phyloP scores from a whole-genome alignment of 1,284 basidiomycete species.

The Trametes sp. region DNA sequence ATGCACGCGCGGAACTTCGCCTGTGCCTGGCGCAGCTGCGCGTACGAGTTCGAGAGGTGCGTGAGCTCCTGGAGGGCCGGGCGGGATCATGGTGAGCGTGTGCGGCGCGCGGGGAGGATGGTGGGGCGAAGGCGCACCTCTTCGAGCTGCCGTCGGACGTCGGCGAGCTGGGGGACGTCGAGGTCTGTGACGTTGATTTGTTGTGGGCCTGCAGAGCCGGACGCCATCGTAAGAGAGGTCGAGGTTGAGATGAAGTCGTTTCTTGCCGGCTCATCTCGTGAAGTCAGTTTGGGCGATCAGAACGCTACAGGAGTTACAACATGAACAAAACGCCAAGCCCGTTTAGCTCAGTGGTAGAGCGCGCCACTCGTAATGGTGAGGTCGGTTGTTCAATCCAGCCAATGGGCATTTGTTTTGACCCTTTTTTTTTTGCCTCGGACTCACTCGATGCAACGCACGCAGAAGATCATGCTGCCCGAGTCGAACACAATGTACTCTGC shows the following conservation, averaged over 20 bases:
- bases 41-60: constrained; percentile 92
- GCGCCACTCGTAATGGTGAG: constrained; percentile 33
- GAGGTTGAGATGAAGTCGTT: background rate
- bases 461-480: no score
- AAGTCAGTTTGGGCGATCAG: no score
- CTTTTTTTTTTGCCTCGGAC: no score
- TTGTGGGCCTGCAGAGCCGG: constrained; percentile 51
- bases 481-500: no score
- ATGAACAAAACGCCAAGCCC: constrained; percentile 1
- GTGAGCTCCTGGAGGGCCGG: constrained; percentile 76
- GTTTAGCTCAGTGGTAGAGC: constrained; percentile 35
- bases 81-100: background rate
- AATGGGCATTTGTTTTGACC: no score
- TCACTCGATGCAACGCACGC: no score
- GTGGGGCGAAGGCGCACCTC: constrained; percentile 59
- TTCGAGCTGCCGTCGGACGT: constrained; percentile 90
- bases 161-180: constrained; percentile 82
- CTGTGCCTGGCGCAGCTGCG: constrained; percentile 92
- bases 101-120: constrained; percentile 4
- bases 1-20: constrained; percentile 91
- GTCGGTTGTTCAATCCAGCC: constrained; percentile 35
- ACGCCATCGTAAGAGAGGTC: constrained; percentile 30
- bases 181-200: constrained; percentile 83
- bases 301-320: no score
- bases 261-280: no score